Evolutionary conservation across 2,329 filamentous ascomycete species (phyloP).

Genomic region (Alternaria arbusti): DNA sequence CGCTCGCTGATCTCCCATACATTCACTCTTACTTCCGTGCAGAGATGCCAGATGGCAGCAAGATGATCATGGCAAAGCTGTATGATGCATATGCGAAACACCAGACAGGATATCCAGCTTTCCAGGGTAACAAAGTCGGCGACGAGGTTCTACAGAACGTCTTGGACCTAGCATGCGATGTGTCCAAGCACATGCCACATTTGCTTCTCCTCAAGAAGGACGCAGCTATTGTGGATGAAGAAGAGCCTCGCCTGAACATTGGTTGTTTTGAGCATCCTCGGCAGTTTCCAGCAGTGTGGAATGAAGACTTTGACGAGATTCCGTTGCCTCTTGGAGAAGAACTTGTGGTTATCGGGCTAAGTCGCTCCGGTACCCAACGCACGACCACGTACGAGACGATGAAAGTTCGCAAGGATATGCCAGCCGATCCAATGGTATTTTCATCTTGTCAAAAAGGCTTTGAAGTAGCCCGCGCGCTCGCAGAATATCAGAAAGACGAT

Average conservation of each 20-base stretch:
- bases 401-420: not conserved
- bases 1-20: not conserved
- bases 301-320: not conserved
- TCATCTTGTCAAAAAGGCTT: not conserved
- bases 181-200: not conserved
- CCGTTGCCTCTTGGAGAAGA: not conserved
- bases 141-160: not conserved
- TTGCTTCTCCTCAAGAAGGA: not conserved
- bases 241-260: not conserved
- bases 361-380: not conserved
- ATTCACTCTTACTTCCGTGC: not conserved
- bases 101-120: not conserved
- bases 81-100: not conserved
- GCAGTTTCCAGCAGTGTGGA: not conserved
- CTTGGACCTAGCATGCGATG: not conserved
- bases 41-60: not conserved
- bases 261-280: not conserved
- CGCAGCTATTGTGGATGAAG: not conserved
- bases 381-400: not conserved
- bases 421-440: not conserved
- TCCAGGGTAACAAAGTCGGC: not conserved
- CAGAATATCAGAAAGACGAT: not conserved
- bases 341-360: not conserved
- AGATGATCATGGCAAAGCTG: not conserved
- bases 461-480: not conserved